phyloP scores from a whole-genome alignment of 176 grass and related monocot genomes.

The Tillandsia leiboldiana region DNA sequence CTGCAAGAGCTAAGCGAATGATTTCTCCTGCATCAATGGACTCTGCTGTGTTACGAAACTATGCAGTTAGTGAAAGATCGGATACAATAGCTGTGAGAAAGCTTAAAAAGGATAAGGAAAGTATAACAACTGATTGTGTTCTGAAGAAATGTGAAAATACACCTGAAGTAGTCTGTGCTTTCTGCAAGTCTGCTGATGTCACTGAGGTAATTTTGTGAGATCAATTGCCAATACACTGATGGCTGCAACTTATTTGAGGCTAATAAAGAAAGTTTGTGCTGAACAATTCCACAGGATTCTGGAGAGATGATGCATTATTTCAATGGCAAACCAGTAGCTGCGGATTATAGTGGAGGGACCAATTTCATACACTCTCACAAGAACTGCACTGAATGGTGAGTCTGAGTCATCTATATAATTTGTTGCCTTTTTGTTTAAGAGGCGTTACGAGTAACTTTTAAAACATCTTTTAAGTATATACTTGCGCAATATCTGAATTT shows the following conservation, averaged over 20 bases:
- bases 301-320: slow-evolving; percentile 85
- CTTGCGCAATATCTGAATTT: too few relatives aligned
- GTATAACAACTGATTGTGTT: slow-evolving; percentile 10
- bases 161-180: slow-evolving; percentile 56
- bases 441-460: too few relatives aligned
- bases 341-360: slow-evolving; percentile 37
- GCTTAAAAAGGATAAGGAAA: slow-evolving; percentile 10
- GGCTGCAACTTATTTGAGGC: neutral
- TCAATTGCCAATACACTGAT: neutral
- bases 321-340: slow-evolving; percentile 46
- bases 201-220: slow-evolving; percentile 48
- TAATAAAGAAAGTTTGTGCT: neutral
- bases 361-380: slow-evolving; percentile 67
- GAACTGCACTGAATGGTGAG: slow-evolving; percentile 84
- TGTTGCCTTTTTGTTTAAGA: too few relatives aligned
- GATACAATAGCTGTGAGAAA: slow-evolving; percentile 18
- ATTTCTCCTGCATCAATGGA: neutral
- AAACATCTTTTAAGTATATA: too few relatives aligned
- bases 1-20: neutral
- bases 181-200: slow-evolving; percentile 52
- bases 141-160: slow-evolving; percentile 47
- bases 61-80: neutral
- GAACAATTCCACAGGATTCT: slow-evolving; percentile 43
- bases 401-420: neutral
- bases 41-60: neutral